Conservation (phyloP, 1,284 basidiomycete species). For the Cryptococcus sp. region DNA sequence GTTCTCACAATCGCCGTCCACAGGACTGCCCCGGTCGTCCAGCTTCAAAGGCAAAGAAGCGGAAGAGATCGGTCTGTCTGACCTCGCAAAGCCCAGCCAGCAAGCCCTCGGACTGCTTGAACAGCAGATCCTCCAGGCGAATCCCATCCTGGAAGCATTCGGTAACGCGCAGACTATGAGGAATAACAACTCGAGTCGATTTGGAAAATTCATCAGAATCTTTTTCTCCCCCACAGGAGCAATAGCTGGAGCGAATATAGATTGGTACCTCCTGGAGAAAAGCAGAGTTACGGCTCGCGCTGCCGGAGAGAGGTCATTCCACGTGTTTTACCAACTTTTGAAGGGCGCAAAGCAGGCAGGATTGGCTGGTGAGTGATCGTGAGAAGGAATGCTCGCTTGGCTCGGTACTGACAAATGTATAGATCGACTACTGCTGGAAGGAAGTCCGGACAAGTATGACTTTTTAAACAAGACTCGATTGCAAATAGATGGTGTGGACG, state of each 20-base stretch:
- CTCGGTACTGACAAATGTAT: conserved; percentile 2
- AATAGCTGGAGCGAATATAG: conserved; percentile 96
- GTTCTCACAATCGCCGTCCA: conserved; percentile 32
- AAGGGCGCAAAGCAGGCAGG: conserved; percentile 64
- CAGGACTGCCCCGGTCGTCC: conserved; percentile 48
- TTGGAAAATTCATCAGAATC: conserved; percentile 93
- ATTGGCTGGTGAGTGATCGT: conserved; percentile 62
- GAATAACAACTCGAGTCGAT: conserved; percentile 99
- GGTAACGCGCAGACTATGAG: conserved; percentile 98
- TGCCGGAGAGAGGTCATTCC: conserved; percentile 88
- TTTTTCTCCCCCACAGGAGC: conserved; percentile 91
- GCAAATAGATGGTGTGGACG: conserved; percentile 93
- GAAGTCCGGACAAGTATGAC: conserved; percentile 78
- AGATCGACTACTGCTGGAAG: conserved; percentile 77
- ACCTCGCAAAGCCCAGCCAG: conserved; percentile 56
- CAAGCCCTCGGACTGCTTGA: conserved; percentile 83
- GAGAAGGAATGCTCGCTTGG: not conserved
- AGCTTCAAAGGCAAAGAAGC: conserved; percentile 51
- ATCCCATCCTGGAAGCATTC: conserved; percentile 96
- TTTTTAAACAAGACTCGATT: conserved; percentile 87
- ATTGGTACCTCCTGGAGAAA: conserved; percentile 99
- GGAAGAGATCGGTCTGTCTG: conserved; percentile 42
- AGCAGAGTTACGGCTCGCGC: conserved; percentile 88
- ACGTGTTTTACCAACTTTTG: conserved; percentile 92
- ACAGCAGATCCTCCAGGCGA: conserved; percentile 95